phyloP scores from a whole-genome alignment of 2,329 filamentous ascomycete genomes.

The Fulvia fulva region DNA sequence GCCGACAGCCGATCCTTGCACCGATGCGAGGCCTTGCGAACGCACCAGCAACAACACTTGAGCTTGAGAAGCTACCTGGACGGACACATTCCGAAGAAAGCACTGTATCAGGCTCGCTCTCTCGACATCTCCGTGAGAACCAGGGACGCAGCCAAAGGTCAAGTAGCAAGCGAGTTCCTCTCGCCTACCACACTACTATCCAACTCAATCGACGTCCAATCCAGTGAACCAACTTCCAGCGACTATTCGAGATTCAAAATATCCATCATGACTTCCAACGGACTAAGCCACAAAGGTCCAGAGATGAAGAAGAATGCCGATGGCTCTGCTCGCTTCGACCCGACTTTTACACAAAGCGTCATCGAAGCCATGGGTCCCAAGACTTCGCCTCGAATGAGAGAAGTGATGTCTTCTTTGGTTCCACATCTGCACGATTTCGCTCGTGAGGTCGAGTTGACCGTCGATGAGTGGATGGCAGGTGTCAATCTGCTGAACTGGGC shows the following conservation, averaged over 20 bases:
- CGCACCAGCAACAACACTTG: background rate
- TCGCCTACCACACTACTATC: background rate
- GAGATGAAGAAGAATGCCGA: background rate
- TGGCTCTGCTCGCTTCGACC: slow-evolving; percentile 1
- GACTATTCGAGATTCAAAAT: no score
- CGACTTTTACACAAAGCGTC: slow-evolving; percentile 31
- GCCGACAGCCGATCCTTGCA: slow-evolving; percentile 34
- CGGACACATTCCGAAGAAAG: no score
- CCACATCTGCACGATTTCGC: slow-evolving; percentile 58
- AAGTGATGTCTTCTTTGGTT: slow-evolving; percentile 49
- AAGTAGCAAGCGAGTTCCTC: background rate
- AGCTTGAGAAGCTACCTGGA: background rate
- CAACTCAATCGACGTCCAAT: no score
- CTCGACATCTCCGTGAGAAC: background rate
- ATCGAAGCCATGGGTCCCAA: slow-evolving; percentile 37
- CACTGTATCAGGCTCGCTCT: background rate
- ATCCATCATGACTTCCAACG: background rate
- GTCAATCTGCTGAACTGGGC: slow-evolving; percentile 53
- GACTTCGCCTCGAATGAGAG: slow-evolving; percentile 29
- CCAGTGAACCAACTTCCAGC: background rate
- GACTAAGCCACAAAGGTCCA: background rate
- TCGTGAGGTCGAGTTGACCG: slow-evolving; percentile 54
- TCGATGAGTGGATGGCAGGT: slow-evolving; percentile 53
- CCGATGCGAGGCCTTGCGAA: no score
- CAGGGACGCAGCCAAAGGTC: background rate